Base-by-base conservation (phyloP, 768 basidiomycete species). In the Botryobasidium botryosum region DNA sequence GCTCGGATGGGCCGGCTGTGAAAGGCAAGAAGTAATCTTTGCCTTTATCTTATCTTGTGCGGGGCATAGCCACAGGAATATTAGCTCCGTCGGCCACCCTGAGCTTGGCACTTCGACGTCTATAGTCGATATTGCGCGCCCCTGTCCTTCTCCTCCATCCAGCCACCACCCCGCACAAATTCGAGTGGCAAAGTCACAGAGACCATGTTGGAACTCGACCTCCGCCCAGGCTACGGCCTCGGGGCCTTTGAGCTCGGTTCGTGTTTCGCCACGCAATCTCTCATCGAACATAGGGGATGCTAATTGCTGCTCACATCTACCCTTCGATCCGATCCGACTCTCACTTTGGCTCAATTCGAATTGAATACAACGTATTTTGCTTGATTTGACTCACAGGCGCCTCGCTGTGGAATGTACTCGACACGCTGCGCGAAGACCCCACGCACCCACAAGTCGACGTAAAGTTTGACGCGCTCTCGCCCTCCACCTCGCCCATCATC, bases 361-460 rank as follows among this genome's bases (percentile, higher is more conserved):
- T 29, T 36, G 23, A 15, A 46, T n/a, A 23, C 40, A 23, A 31
- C 3, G 13, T 39, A 21, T 5, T 27, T n/a, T n/a, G n/a, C n/a
- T n/a, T n/a, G n/a, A n/a, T n/a, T n/a, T n/a, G n/a, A n/a, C 45
- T 37, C 18, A 46, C 47, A 83, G 84, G 83, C 33, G 62, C 75
- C 29, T 85, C 84, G 1, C 63, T 88, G 6, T 88, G 85, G 85
- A 71, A 70, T 12, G 64, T 83, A 13, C 65, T 87, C 35, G 78
- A 83, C 49, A 64, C 70, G 42, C 64, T 88, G 4, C 71, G 80
- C 31, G 62, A 70, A 23, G 65, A 75, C 20, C 75, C 74, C 42
- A 72, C 81, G 50, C 86, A 82, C 50, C 84, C 84, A 35, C 78
- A 82, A 53, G 74, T 87, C 43, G 81, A 86, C 50, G 66, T 88